Percentiles rank a stretch among this genome's conserved stretches.
phyloP scores from a whole-genome alignment of 2,329 filamentous ascomycete species.

The Talaromyces albobiverticillius region DNA sequence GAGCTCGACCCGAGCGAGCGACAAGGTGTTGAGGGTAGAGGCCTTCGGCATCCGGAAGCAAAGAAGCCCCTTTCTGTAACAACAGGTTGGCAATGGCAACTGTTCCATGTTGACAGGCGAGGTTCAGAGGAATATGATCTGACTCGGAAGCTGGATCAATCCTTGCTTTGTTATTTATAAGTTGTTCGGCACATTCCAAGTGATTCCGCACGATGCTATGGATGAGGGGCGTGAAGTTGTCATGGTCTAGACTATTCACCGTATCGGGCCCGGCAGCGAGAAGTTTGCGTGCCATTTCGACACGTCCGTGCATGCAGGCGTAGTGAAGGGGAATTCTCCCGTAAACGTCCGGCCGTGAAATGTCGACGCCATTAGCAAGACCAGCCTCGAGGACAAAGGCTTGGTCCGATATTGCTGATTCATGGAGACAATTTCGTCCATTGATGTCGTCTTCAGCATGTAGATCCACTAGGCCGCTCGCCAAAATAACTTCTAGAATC shows the following conservation, averaged over 20 bases:
- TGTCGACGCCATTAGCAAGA: constrained; percentile 71
- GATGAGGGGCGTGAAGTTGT: constrained; percentile 95
- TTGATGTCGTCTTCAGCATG: constrained; percentile 96
- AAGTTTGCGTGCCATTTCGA: constrained; percentile 76
- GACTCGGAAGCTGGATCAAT: constrained; percentile 82
- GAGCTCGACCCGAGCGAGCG: constrained; percentile 79
- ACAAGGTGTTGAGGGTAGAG: constrained; percentile 97
- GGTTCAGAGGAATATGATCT: constrained; percentile 89
- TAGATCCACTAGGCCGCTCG: constrained; percentile 81
- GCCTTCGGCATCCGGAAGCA: constrained; percentile 93
- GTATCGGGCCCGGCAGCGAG: constrained; percentile 68
- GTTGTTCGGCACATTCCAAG: constrained; percentile 71
- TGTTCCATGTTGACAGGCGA: constrained; percentile 92
- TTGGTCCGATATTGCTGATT: constrained; percentile 92
- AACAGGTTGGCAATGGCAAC: constrained; percentile 80
- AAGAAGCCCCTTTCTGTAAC: constrained; percentile 72
- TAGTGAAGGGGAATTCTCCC: constrained; percentile 92
- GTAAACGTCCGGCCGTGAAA: constrained; percentile 84
- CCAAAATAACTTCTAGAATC: constrained; percentile 71
- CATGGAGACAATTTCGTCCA: constrained; percentile 91
- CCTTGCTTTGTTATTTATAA: constrained; percentile 75
- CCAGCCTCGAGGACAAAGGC: constrained; percentile 72
- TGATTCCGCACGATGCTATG: constrained; percentile 91
- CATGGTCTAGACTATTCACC: constrained; percentile 85
- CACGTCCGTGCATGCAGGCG: constrained; percentile 87